Evolutionary conservation across 352 stramenopile genomes (phyloP), one percentile per base, ranked within the genome.

Genomic region (Pythium graminicola): DNA sequence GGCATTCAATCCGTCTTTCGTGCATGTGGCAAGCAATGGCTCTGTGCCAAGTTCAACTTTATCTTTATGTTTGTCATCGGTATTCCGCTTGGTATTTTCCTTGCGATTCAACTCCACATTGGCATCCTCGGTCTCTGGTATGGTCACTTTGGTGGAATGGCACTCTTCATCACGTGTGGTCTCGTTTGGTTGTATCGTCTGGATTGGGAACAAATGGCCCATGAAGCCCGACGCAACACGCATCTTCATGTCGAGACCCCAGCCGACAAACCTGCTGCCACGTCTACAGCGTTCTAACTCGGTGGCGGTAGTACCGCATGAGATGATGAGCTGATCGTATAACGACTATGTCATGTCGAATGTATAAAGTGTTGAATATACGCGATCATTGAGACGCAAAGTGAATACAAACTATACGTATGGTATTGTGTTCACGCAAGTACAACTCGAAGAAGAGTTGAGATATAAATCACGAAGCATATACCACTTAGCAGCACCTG

Each of bases 81-180:
- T 16, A 60, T 85, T n/a, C 72, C 70, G 3, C 49, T 80, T 9
- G 70, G 77, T 1, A 31, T 83, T 19, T 38, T 63, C 27, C 68
- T 88, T 41, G 74, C 70, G 5, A 67, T 85, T 44, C 45, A 73
- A 27, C 65, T 73, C 16, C 33, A 81, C 26, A 41, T 64, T 11
- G 77, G 77, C 9, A 70, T 88, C 53, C 48, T 77, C 0, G 79
- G 79, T 0, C 64, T 90, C 4, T 90, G 79, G 79, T 67, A 73
- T 41, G 79, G 79, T 2, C 72, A 87, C 41, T 71, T 86, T 59
- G 60, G 67, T 11, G 50, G 61, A 22, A 36, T 70, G 38, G 14
- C 31, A 20, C 28, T 55, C 22, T 50, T 61, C 36, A 57, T 69
- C 42, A 19, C 42, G 23, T 38, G 48, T 27, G 41, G 41, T 2